A percentile compares a stretch with the other conserved stretches of the same genome.
phyloP scores from a whole-genome alignment of 1,284 basidiomycete genomes.

The Cryptococcus sp. region DNA sequence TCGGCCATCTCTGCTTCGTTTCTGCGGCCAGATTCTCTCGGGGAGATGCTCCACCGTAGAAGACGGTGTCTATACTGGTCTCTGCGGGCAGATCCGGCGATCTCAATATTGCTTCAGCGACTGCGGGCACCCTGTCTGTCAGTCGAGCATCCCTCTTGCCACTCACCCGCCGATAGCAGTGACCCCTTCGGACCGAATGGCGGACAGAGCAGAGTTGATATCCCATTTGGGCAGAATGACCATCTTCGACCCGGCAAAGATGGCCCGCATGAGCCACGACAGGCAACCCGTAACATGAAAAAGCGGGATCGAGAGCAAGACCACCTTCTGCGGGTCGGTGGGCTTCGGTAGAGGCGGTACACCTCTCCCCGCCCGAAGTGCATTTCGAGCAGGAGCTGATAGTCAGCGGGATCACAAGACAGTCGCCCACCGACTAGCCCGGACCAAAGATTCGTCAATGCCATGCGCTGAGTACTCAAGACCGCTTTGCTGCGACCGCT shows the following conservation, averaged over 20 bases:
- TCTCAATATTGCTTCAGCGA: slow-evolving; percentile 33
- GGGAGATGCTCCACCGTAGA: slow-evolving; percentile 42
- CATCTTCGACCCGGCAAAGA: slow-evolving; percentile 34
- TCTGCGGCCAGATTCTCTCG: slow-evolving; percentile 32
- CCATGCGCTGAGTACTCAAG: slow-evolving; percentile 37
- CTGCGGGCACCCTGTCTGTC: slow-evolving; percentile 32
- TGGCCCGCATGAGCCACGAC: slow-evolving; percentile 35
- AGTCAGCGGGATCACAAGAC: background rate
- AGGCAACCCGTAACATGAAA: slow-evolving; percentile 44
- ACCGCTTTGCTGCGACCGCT: slow-evolving; percentile 39
- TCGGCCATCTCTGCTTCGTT: slow-evolving; percentile 29
- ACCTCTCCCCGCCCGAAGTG: slow-evolving; percentile 27
- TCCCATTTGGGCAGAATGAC: slow-evolving; percentile 35
- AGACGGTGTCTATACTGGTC: slow-evolving; percentile 27
- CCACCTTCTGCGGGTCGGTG: slow-evolving; percentile 20
- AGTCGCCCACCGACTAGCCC: slow-evolving; percentile 26
- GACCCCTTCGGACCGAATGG: slow-evolving; percentile 29
- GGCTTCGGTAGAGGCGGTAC: slow-evolving; percentile 23
- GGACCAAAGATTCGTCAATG: slow-evolving; percentile 29
- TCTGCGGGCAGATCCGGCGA: slow-evolving; percentile 26
- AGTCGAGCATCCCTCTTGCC: background rate
- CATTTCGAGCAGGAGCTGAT: slow-evolving; percentile 29
- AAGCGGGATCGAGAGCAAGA: slow-evolving; percentile 38
- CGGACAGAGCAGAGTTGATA: slow-evolving; percentile 24
- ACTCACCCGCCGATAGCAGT: slow-evolving; percentile 39